A percentile compares a stretch with the other conserved stretches of the same genome.
phyloP scores from a whole-genome alignment of 164 flowering plant species.

The Stephania yunnanensis region DNA sequence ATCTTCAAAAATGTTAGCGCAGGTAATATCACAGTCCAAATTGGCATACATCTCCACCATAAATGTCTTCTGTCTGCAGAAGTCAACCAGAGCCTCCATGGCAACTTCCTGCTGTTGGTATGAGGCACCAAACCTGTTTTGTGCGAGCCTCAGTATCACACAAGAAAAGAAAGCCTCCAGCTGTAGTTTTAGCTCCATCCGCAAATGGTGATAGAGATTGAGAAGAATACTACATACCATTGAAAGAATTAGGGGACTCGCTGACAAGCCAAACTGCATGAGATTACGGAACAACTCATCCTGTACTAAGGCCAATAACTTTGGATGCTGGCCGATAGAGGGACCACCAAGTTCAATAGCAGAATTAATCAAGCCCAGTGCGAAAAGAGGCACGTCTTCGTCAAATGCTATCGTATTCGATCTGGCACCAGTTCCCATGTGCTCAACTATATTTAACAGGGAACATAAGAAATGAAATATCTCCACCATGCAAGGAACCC shows the following conservation, averaged over 20 bases:
- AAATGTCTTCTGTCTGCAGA: slow-evolving; percentile 37
- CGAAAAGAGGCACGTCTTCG: slow-evolving; percentile 42
- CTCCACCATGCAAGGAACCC: slow-evolving; percentile 43
- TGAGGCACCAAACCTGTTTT: slow-evolving; percentile 32
- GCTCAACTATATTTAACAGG: slow-evolving; percentile 28
- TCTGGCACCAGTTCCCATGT: slow-evolving; percentile 26
- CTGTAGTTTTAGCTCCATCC: slow-evolving; percentile 32
- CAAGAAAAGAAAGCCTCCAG: slow-evolving; percentile 42
- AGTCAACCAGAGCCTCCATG: slow-evolving; percentile 44
- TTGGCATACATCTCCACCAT: slow-evolving; percentile 43
- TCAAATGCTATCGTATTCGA: slow-evolving; percentile 32
- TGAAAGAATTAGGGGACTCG: slow-evolving; percentile 34
- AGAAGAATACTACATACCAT: slow-evolving; percentile 37
- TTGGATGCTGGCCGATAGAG: slow-evolving; percentile 26
- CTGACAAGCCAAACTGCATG: slow-evolving; percentile 41
- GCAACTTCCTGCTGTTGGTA: slow-evolving; percentile 41
- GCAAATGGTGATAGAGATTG: slow-evolving; percentile 34
- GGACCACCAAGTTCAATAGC: slow-evolving; percentile 38
- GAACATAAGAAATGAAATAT: slow-evolving; percentile 37
- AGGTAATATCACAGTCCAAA: slow-evolving; percentile 37
- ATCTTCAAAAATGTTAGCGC: slow-evolving; percentile 34
- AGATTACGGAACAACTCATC: slow-evolving; percentile 35
- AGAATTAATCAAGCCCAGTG: slow-evolving; percentile 36
- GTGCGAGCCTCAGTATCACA: slow-evolving; percentile 35
- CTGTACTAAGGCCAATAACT: slow-evolving; percentile 29